Conservation (phyloP, 495 filamentous ascomycete species). For the Neurospora sp. region DNA sequence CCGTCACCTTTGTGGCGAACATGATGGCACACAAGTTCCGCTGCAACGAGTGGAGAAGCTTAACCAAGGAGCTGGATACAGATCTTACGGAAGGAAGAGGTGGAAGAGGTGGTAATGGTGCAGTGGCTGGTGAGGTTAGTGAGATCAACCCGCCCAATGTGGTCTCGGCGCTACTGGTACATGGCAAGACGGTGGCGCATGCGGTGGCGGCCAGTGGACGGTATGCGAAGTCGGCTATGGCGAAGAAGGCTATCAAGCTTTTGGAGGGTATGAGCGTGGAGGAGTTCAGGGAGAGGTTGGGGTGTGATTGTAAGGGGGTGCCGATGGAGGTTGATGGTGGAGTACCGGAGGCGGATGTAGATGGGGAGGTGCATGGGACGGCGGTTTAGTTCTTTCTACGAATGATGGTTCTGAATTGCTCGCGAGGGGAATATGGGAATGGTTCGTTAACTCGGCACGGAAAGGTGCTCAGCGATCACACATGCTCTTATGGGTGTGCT, state of each 20-base stretch:
- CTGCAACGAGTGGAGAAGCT: constrained; percentile 37
- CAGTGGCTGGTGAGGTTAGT: constrained; percentile 8
- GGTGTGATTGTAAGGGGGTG: constrained; percentile 49
- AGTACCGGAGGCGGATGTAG: not conserved
- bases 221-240: constrained; percentile 65
- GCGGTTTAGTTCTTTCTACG: not conserved
- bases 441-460: not conserved
- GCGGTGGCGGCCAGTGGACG: constrained; percentile 51
- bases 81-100: not conserved
- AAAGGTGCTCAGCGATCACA: not conserved
- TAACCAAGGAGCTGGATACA: constrained; percentile 9
- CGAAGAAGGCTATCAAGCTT: constrained; percentile 50
- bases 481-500: not conserved
- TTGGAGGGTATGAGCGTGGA: constrained; percentile 47
- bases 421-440: not conserved
- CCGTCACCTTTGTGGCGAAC: constrained; percentile 42
- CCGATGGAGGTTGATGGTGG: not conserved
- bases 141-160: constrained; percentile 40
- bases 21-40: constrained; percentile 34
- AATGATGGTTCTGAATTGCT: no score
- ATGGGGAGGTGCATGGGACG: constrained; percentile 6
- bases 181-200: constrained; percentile 55
- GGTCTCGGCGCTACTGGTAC: constrained; percentile 68
- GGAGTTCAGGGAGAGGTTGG: constrained; percentile 51
- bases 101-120: not conserved